Evolutionary conservation across 352 stramenopile species (phyloP).

Genomic region (Phytopythium oedochilum): DNA sequence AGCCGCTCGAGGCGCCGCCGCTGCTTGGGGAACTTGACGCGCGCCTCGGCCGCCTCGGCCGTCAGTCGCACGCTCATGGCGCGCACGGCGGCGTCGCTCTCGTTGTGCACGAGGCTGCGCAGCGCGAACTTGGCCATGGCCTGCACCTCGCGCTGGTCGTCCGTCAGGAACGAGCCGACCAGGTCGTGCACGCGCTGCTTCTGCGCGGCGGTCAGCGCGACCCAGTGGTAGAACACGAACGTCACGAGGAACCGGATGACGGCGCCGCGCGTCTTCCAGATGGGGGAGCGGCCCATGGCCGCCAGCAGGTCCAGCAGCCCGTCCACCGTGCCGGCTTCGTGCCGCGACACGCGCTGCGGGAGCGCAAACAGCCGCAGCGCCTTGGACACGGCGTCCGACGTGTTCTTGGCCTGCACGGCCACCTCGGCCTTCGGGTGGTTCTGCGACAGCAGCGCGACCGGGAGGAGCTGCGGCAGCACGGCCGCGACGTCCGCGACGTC

Average conservation of each 20-base stretch:
- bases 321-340: conserved; percentile 16
- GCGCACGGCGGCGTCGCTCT: conserved; percentile 28
- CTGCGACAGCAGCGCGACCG: conserved; percentile 63
- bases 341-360: background rate
- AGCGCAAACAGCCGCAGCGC: conserved; percentile 43
- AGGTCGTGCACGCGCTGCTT: conserved; percentile 48
- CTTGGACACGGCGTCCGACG: conserved; percentile 45
- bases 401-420: conserved; percentile 58
- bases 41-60: conserved; percentile 30
- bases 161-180: conserved; percentile 47
- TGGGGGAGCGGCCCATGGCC: conserved; percentile 24
- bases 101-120: conserved; percentile 56
- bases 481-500: conserved; percentile 35
- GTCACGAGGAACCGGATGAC: conserved; percentile 71
- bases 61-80: conserved; percentile 32
- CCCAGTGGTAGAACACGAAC: conserved; percentile 75
- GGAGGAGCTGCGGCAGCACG: conserved; percentile 47
- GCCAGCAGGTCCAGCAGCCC: conserved; percentile 39
- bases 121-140: conserved; percentile 77
- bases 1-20: conserved; percentile 46
- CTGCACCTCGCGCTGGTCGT: conserved; percentile 75
- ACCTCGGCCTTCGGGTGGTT: conserved; percentile 66
- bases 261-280: conserved; percentile 68
- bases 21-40: conserved; percentile 53
- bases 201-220: conserved; percentile 11